Evolutionary conservation across 2,329 filamentous ascomycete genomes (phyloP).

Genomic region (Colletotrichum tamarilloi): DNA sequence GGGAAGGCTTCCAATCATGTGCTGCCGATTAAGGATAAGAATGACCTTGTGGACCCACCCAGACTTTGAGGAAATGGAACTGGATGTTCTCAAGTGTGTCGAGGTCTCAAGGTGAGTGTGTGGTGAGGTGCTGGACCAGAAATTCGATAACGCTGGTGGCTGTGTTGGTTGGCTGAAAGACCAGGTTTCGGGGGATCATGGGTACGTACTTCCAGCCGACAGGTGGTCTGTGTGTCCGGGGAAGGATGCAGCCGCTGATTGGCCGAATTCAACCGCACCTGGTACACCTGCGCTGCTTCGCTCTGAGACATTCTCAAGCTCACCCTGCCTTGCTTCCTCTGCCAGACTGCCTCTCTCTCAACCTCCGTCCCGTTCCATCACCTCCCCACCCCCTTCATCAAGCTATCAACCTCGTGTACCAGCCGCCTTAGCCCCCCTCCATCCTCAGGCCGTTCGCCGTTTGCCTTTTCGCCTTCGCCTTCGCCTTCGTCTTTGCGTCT

Average conservation of each 20-base stretch:
- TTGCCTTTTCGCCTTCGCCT: neutral
- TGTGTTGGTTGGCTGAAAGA: neutral
- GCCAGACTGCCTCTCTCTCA: neutral
- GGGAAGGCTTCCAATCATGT: slow-evolving; percentile 30
- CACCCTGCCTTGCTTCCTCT: slow-evolving; percentile 3
- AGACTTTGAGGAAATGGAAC: neutral
- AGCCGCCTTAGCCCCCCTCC: slow-evolving; percentile 16
- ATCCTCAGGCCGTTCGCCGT: neutral
- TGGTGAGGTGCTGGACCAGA: no score
- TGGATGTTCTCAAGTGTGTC: neutral
- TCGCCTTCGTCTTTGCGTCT: neutral
- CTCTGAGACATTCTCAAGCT: slow-evolving; percentile 32
- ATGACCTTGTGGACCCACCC: neutral
- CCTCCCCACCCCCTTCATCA: slow-evolving; percentile 4
- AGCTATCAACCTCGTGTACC: slow-evolving; percentile 17
- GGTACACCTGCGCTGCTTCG: slow-evolving; percentile 11
- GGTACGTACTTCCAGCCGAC: neutral
- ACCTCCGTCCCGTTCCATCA: slow-evolving; percentile 3
- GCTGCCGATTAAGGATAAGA: slow-evolving; percentile 14
- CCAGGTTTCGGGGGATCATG: neutral
- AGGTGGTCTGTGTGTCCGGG: neutral
- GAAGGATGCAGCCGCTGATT: slow-evolving; percentile 15
- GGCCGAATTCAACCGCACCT: slow-evolving; percentile 14
- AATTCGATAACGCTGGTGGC: no score
- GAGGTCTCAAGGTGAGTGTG: neutral